Evolutionary conservation across 352 stramenopile species (phyloP).

Genomic region (Phytophthora idaei): DNA sequence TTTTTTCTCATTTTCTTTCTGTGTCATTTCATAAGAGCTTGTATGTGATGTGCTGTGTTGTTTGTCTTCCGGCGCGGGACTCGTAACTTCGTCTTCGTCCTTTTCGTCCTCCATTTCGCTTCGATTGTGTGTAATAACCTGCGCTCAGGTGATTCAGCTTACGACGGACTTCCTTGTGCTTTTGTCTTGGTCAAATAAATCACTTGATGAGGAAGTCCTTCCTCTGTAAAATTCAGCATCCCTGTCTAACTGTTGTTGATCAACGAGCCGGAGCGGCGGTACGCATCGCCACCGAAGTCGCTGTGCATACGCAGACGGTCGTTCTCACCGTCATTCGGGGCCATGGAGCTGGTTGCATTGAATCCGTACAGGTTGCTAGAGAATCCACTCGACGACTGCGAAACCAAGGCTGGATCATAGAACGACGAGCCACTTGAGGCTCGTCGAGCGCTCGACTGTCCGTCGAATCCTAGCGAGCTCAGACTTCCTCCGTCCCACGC

Average conservation of each 20-base stretch:
- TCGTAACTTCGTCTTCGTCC: conserved; percentile 23
- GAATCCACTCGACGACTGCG: conserved; percentile 39
- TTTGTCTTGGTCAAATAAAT: no score
- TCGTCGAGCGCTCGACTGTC: conserved; percentile 19
- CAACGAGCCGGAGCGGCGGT: conserved; percentile 48
- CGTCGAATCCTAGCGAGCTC: conserved; percentile 37
- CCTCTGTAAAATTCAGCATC: neutral
- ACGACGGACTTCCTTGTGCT: no score
- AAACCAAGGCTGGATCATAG: conserved; percentile 61
- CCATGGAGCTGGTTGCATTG: conserved; percentile 30
- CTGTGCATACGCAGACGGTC: conserved; percentile 31
- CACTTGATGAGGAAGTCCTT: neutral
- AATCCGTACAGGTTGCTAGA: conserved; percentile 48
- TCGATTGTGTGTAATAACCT: conserved; percentile 25
- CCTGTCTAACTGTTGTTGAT: conserved; percentile 52
- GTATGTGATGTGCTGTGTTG: conserved; percentile 34
- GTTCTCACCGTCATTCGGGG: conserved; percentile 32
- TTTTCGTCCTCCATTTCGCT: conserved; percentile 16
- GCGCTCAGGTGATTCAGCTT: neutral
- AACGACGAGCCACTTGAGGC: conserved; percentile 40
- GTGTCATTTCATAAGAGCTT: conserved; percentile 23
- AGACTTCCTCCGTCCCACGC: conserved; percentile 39
- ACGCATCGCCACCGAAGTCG: conserved; percentile 46
- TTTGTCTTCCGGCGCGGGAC: conserved; percentile 21
- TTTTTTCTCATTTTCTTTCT: conserved; percentile 30